Evolutionary conservation across 106 monocot genomes (phyloP).

Genomic region (Hemerocallis citrina): DNA sequence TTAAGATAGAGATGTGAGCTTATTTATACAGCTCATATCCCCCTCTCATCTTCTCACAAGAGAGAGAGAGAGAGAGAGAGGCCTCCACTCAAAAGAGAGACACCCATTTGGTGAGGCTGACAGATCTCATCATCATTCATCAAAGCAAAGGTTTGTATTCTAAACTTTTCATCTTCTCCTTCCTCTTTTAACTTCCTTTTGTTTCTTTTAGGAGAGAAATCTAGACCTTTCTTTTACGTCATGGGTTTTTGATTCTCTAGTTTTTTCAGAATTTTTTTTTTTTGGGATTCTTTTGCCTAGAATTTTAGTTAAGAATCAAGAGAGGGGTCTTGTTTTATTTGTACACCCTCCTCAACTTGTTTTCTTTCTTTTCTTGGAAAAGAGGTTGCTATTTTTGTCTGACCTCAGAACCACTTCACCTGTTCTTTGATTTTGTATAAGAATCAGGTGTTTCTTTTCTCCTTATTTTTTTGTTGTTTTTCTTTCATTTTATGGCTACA

Average conservation of each 20-base stretch:
- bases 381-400: background rate
- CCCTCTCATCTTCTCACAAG: background rate
- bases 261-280: background rate
- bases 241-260: background rate
- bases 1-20: conserved; percentile 1
- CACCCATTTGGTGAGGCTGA: background rate
- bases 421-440: conserved; percentile 18
- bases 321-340: conserved; percentile 3
- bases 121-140: background rate
- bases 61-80: background rate
- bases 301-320: background rate
- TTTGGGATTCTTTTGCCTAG: no score
- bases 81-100: background rate
- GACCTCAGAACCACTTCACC: background rate
- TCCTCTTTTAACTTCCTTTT: background rate
- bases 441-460: conserved; percentile 3
- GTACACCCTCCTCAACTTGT: background rate
- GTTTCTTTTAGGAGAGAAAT: background rate
- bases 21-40: conserved; percentile 8
- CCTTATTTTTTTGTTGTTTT: background rate
- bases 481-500: conserved; percentile 12
- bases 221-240: background rate
- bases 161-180: background rate
- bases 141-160: background rate
- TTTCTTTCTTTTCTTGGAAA: background rate